Base-by-base conservation (phyloP, 2,329 filamentous ascomycete species). In the Curvularia verruculosa region DNA sequence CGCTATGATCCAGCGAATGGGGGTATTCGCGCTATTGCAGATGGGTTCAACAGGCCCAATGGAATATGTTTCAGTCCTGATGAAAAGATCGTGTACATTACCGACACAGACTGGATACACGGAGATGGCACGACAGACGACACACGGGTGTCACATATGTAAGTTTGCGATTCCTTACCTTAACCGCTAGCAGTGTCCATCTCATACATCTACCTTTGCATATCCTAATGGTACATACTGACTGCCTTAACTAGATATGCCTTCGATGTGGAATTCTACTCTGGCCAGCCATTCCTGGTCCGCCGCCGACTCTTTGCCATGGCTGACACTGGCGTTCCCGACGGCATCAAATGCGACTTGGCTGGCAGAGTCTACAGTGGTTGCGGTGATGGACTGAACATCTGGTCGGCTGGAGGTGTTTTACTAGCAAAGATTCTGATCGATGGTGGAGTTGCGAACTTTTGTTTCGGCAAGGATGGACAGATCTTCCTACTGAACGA, bases 321-420 rank as follows among this genome's bases (percentile, higher is more conserved):
- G 49, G 58, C 65, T 1, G 67, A 68, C 37, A 59, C 44, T 4
- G 60, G 62, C 7, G 54, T 67, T 8, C 67, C 67, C 0, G 63
- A 71, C 24, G 66, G 63, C 5, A 67, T 70, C 49, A 69, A 68
- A 29, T 69, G 66, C 52, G 65, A 68, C 44, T 47, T 23, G 0
- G 72, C 79, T 3, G 85, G 85, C 2, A 84, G 86, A 51, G 80
- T 87, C 2, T 87, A 80, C 58, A 76, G 76, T 28, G 80, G 78
- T 0, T 82, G 81, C 49, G 77, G 74, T 2, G 81, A 81, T 50
- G 82, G 82, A 1, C 67, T 84, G 12, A 80, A 82, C 54, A 74
- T 84, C 5, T 84, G 80, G 79, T 79, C 69, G 36, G 58, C 75
- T 1, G 77, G 72, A 2, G 81, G 82, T 0, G 68, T 68, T 3